Percentiles rank a stretch among this genome's conserved stretches.
These are phyloP conservation scores for Orbilia brochopaga DNA, from an alignment of 2,329 filamentous ascomycete species.

Conservation along the genomic window DNA sequence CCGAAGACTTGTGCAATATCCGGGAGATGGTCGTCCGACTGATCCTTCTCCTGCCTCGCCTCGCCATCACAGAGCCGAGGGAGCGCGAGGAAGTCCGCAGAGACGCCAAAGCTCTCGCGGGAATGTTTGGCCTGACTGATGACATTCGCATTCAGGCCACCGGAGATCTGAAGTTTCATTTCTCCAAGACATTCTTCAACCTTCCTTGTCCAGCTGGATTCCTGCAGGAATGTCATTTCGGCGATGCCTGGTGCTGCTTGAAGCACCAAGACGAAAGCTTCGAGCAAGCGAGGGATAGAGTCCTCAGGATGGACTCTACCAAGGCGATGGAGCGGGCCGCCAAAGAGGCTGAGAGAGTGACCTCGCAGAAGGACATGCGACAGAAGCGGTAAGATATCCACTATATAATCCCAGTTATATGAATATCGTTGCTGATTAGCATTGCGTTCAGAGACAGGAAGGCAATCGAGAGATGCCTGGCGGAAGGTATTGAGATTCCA, in stretches of 20 bases:
- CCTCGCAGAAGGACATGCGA: neutral
- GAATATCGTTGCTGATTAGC: neutral
- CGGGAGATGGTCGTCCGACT: slow-evolving; percentile 8
- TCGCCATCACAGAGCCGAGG: neutral
- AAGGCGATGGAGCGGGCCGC: neutral
- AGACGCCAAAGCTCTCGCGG: slow-evolving; percentile 6
- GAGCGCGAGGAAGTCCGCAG: slow-evolving; percentile 15
- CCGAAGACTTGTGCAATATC: neutral
- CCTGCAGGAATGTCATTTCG: slow-evolving; percentile 8
- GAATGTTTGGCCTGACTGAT: slow-evolving; percentile 7
- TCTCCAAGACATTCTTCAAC: slow-evolving; percentile 9
- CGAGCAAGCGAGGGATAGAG: neutral
- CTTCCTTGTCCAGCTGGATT: neutral
- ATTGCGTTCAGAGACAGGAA: slow-evolving; percentile 2
- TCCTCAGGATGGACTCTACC: neutral
- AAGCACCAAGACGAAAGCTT: slow-evolving; percentile 15
- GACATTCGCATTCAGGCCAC: slow-evolving; percentile 22
- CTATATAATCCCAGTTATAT: neutral
- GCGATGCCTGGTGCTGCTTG: slow-evolving; percentile 16
- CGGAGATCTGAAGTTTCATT: slow-evolving; percentile 10
- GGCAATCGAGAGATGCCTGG: slow-evolving; percentile 1
- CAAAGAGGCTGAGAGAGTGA: neutral
- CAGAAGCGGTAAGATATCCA: slow-evolving; percentile 8
- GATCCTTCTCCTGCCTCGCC: slow-evolving; percentile 7
- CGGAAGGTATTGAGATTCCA: slow-evolving; percentile 4